Evolutionary conservation across 225 moss, liverwort and hornwort species (phyloP).

Genomic region (Marchantia polymorpha): DNA sequence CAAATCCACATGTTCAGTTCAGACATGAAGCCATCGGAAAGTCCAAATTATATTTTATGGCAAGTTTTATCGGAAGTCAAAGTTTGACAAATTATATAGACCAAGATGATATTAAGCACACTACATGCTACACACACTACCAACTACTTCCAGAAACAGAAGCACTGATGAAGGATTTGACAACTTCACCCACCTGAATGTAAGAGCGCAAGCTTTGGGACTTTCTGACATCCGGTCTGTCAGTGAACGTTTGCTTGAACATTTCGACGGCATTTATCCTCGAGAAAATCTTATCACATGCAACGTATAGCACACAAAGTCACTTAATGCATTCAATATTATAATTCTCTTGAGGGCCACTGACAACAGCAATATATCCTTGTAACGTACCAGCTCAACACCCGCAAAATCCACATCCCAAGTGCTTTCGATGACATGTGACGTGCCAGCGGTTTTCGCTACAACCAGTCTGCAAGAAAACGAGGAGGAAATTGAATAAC

Average conservation of each 20-base stretch:
- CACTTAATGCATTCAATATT: neutral
- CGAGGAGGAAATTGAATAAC: too few species aligned
- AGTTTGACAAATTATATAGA: too few species aligned
- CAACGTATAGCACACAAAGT: neutral
- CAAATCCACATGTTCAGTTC: too few species aligned
- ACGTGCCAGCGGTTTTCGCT: neutral
- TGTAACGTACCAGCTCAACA: conserved; percentile 1
- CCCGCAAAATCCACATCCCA: conserved; percentile 6
- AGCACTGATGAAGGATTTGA: too few species aligned
- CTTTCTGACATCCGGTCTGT: neutral
- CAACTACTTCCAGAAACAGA: too few species aligned
- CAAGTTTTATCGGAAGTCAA: too few species aligned
- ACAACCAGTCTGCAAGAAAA: conserved; percentile 7
- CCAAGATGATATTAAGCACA: too few species aligned
- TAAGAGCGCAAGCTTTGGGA: conserved; percentile 16
- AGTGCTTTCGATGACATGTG: neutral
- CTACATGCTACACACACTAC: too few species aligned
- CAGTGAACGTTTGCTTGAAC: conserved; percentile 16
- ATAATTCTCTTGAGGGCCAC: neutral
- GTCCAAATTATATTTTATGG: too few species aligned
- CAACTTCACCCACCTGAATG: conserved; percentile 13
- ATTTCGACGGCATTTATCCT: conserved; percentile 20
- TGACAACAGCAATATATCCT: neutral
- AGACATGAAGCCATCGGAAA: too few species aligned
- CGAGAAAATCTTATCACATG: conserved; percentile 20